phyloP scores from a whole-genome alignment of 2,329 filamentous ascomycete genomes.

The Phaeoacremonium minimum region DNA sequence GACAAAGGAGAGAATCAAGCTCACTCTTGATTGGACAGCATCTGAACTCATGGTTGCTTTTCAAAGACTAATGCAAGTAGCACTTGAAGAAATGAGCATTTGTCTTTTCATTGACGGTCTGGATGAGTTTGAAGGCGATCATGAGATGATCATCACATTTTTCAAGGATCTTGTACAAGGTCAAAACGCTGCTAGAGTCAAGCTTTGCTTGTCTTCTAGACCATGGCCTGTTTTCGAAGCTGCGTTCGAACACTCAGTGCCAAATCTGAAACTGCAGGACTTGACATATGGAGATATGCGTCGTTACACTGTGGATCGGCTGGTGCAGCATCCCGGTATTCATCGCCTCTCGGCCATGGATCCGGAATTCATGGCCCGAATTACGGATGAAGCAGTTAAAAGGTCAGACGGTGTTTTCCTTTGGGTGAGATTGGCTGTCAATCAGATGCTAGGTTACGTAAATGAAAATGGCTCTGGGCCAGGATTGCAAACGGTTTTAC shows the following conservation, averaged over 20 bases:
- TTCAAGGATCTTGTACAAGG: conserved; percentile 9
- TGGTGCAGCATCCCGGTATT: conserved; percentile 10
- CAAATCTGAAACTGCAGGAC: conserved; percentile 16
- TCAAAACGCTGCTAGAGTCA: conserved; percentile 11
- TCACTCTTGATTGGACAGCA: conserved; percentile 22
- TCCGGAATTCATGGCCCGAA: not conserved
- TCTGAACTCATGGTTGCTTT: conserved; percentile 21
- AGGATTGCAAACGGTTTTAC: conserved; percentile 7
- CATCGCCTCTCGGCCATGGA: conserved; percentile 8
- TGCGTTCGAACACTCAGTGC: conserved; percentile 13
- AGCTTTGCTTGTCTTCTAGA: conserved; percentile 20
- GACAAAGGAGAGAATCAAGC: conserved; percentile 20
- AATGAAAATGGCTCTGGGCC: conserved; percentile 1
- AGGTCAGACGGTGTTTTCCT: conserved; percentile 19
- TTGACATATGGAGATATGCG: conserved; percentile 17
- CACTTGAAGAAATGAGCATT: conserved; percentile 12
- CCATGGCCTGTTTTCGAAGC: conserved; percentile 19
- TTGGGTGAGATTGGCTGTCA: conserved; percentile 20
- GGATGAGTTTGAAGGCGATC: conserved; percentile 19
- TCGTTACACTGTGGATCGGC: conserved; percentile 12
- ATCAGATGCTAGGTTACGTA: conserved; percentile 16
- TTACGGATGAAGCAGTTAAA: conserved; percentile 9
- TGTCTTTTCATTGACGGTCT: conserved; percentile 19
- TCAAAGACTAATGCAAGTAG: conserved; percentile 13
- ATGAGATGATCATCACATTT: conserved; percentile 14